Evolutionary conservation across 371 early-diverging fungal species (phyloP), one percentile per base, ranked within the genome.

Genomic region (Mucor lusitanicus): DNA sequence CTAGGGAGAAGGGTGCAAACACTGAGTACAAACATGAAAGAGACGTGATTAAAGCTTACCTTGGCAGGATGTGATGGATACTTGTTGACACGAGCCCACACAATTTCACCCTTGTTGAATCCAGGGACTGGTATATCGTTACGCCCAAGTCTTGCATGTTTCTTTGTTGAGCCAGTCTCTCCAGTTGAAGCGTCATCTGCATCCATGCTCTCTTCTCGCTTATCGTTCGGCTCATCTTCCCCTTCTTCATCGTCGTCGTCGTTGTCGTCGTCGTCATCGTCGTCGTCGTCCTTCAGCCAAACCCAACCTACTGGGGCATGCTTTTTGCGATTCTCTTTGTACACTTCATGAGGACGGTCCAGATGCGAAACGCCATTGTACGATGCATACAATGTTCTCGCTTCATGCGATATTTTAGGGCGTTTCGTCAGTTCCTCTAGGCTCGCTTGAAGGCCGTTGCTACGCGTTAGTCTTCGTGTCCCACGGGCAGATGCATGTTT

Each of bases 51-150:
- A 21, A 21, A 53, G 19, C 32, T 58, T 76, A 82, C 81, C 69
- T 66, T 74, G 1, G 82, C 84, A 42, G 84, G 84, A 66, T 84
- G 84, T 2, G 79, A 73, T 17, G 84, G 84, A 59, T 77, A 84
- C 2, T 82, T 76, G 39, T 59, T 71, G 0, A 84, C 80, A 25
- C 75, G 72, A 3, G 84, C 84, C 84, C 84, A 84, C 3, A 84
- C 76, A 66, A 84, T 72, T 23, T 72, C 60, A 37, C 68, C 63
- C 68, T 67, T 32, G 13, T 65, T 50, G 27, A 67, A 62, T 40
- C 61, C 46, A 19, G 60, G 63, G 3, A 63, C 33, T 23, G 61
- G 69, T 0, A 64, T 64, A 53, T 56, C 64, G 23, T 69, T 63
- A 8, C 46, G 46, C 9, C 46, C 35, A 8, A 35, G 35, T 35